A percentile compares a stretch with the other conserved stretches of the same genome.
These are phyloP conservation scores for Rhynchosporium graminicola DNA, from an alignment of 2,329 filamentous ascomycete genomes.

Conservation along the genomic window DNA sequence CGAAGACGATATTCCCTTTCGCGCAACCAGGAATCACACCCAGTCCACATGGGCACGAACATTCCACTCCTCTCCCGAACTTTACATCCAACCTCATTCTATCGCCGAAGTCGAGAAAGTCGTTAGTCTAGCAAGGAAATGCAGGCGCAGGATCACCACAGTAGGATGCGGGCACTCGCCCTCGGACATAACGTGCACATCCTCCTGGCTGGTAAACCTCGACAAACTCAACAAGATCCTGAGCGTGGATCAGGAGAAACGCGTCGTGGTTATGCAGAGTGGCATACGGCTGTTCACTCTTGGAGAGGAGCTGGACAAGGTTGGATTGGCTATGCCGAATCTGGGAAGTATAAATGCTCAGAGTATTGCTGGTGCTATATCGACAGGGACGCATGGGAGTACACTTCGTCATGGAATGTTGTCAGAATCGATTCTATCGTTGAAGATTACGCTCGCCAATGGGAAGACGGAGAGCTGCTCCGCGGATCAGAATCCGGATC, in stretches of 20 bases:
- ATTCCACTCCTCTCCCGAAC: slow-evolving; percentile 84
- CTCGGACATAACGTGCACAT: slow-evolving; percentile 87
- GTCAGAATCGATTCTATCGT: slow-evolving; percentile 71
- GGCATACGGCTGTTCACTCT: slow-evolving; percentile 81
- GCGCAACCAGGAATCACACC: slow-evolving; percentile 67
- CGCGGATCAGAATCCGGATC: slow-evolving; percentile 65
- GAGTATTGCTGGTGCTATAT: slow-evolving; percentile 87
- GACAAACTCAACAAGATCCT: slow-evolving; percentile 78
- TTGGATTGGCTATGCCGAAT: slow-evolving; percentile 85
- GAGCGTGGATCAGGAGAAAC: slow-evolving; percentile 64
- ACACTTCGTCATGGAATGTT: slow-evolving; percentile 81
- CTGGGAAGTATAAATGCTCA: slow-evolving; percentile 94
- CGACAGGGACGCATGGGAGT: slow-evolving; percentile 91
- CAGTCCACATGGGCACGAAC: slow-evolving; percentile 96
- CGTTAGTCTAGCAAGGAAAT: slow-evolving; percentile 76
- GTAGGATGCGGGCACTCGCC: slow-evolving; percentile 94
- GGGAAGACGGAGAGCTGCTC: slow-evolving; percentile 73
- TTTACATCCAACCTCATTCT: slow-evolving; percentile 83
- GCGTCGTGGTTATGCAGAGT: slow-evolving; percentile 76
- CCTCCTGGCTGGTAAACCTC: slow-evolving; percentile 91
- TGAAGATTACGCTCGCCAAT: slow-evolving; percentile 81
- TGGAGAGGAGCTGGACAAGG: slow-evolving; percentile 69
- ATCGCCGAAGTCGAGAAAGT: slow-evolving; percentile 81
- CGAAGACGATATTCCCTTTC: slow-evolving; percentile 71
- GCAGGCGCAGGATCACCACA: slow-evolving; percentile 77